Evolutionary conservation across 140 eudicot genomes (phyloP), one percentile per base, ranked within the genome.

Genomic region (Stevia rebaudiana): DNA sequence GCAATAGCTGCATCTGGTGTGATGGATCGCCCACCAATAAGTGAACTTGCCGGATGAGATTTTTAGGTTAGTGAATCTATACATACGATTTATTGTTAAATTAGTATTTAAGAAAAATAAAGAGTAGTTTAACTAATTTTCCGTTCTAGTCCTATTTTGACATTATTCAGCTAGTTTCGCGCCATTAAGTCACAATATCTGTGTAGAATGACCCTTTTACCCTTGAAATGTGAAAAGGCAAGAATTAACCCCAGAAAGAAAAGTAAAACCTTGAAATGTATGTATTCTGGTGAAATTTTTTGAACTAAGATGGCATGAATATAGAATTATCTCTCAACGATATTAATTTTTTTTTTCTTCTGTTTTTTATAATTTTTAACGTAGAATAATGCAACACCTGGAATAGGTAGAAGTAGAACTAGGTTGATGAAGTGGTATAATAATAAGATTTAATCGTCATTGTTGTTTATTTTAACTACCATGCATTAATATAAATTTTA

Each of bases 1-100:
- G 98, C 98, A 10, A 71, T 71, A 78, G 79, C 85, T 43, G 96
- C 98, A 67, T 83, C 89, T 55, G 78, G 54, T 39, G 89, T 92
- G 68, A 92, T 92, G 98, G 98, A 92, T 46, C 96, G 98, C n/a
- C 90, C 96, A 39, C 98, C 98, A 24, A 83, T 92, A 63, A 92
- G 98, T 64, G 98, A 92, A 74, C 80, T 92, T 48, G 87, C 95
- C 5, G 95, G 98, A 57, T 91, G 79, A 88, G 3, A 53, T 50
- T 50, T 64, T 49, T 48, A 68, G 63, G 39, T 43, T 60, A 10
- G 35, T 62, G 61, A 30, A 41, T 35, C 65, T 50, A 65, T 69
- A 47, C 25, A 3, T 57, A 30, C 39, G 6, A 13, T 36, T n/a
- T 30, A 7, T n/a, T 56, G 23, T 31, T 33, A 24, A 28, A 53